phyloP scores from a whole-genome alignment of 1,284 basidiomycete genomes.

The Ustilago bromivora region DNA sequence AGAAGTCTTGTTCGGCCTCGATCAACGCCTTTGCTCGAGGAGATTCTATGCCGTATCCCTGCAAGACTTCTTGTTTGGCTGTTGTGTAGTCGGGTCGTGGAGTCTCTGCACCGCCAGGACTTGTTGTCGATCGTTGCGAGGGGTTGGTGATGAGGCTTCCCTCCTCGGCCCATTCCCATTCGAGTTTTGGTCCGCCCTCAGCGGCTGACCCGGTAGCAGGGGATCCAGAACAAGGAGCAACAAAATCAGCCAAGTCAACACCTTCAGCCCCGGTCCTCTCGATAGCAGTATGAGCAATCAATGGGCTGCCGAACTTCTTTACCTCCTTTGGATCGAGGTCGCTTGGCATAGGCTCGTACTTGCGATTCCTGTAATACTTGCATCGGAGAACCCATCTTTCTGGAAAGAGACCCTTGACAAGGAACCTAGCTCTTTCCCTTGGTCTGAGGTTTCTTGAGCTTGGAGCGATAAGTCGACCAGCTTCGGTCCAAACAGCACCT shows the following conservation, averaged over 20 bases:
- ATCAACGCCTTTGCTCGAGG: conserved; percentile 22
- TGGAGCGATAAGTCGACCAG: conserved; percentile 40
- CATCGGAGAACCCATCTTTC: conserved; percentile 36
- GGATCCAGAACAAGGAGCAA: background rate
- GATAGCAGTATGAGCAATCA: conserved; percentile 28
- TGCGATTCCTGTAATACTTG: conserved; percentile 33
- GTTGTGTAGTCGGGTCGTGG: conserved; percentile 27
- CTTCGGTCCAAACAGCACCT: conserved; percentile 43
- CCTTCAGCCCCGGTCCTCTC: conserved; percentile 37
- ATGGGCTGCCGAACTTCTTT: conserved; percentile 30
- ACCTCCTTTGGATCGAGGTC: conserved; percentile 33
- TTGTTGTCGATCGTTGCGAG: background rate
- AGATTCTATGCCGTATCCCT: conserved; percentile 38
- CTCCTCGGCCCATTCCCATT: conserved; percentile 49
- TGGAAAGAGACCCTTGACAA: conserved; percentile 48
- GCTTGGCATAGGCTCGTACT: conserved; percentile 44
- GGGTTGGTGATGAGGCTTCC: conserved; percentile 7
- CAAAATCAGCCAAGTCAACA: conserved; percentile 29
- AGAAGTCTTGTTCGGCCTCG: conserved; percentile 45
- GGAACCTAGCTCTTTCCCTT: conserved; percentile 26
- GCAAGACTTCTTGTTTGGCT: conserved; percentile 22
- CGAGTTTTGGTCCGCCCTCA: conserved; percentile 5
- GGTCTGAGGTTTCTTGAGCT: conserved; percentile 37
- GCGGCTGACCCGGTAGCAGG: background rate
- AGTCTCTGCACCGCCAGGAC: background rate